Base-by-base conservation (phyloP, 2,329 filamentous ascomycete genomes). In the Xenoacremonium recifei region DNA sequence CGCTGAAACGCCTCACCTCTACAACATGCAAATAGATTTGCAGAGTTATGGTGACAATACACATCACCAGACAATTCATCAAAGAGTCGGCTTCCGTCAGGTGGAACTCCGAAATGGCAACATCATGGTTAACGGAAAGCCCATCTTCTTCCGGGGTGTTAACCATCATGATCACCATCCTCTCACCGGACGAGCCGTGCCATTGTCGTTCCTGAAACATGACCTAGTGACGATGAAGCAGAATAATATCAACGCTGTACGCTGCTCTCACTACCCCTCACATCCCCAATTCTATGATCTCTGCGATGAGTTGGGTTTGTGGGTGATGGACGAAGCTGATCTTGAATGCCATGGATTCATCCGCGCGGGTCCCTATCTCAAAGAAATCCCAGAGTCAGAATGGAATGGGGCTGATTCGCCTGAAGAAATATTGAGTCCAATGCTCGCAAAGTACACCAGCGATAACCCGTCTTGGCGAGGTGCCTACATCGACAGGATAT, bases 81-180 rank as follows among this genome's bases (percentile, higher is more conserved):
- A n/a, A n/a, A 70, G 67, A 4, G 64, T 85, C 11, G 84, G 84
- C 1, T 87, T 87, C 62, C 76, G 82, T 23, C 72, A 75, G 35
- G 75, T 85, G 3, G 80, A 86, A 61, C 69, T 84, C 38, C 78
- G 76, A 40, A 68, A 80, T 36, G 78, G 80, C 1, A 60, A 82
- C 32, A 68, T 85, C 51, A 70, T 70, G 18, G 80, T 87, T 50
- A 87, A 87, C 43, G 82, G 83, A 4, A 69, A 71, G 20, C 67
- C 76, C 2, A 72, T 87, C 38, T 70, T 78, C 3, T 70, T 88
- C 49, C 73, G 78, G 20, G 84, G 84, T 13, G 78, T 80, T 12
- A 87, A 87, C 58, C 69, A 83, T 13, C 85, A 88, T 53, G 85
- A 89, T 42, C 84, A 89, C 53, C 82, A 88, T 53, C 81, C 82